A percentile compares a stretch with the other conserved stretches of the same genome.
phyloP scores from a whole-genome alignment of 2,329 filamentous ascomycete genomes.

The Trichophyton verrucosum region DNA sequence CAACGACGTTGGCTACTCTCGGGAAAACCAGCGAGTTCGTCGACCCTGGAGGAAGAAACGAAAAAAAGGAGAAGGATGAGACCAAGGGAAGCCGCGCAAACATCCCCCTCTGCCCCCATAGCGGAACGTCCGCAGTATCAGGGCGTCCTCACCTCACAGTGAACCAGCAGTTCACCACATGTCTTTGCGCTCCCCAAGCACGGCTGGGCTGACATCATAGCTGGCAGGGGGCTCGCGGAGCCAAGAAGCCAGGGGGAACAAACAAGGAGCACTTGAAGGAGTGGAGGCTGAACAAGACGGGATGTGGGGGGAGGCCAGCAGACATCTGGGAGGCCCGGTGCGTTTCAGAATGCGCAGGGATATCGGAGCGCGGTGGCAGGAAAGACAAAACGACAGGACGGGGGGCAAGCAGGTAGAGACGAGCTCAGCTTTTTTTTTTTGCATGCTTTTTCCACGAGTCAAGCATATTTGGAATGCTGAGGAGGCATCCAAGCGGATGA shows the following conservation, averaged over 20 bases:
- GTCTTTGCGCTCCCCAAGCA: neutral
- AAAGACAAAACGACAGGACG: neutral
- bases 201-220: slow-evolving; percentile 2
- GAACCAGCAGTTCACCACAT: neutral
- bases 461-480: neutral
- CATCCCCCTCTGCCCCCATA: neutral
- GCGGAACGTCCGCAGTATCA: no score
- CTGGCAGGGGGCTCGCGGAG: neutral
- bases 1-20: neutral
- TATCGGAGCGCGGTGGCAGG: neutral
- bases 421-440: neutral
- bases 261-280: neutral
- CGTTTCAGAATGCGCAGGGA: slow-evolving; percentile 5
- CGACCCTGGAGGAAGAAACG: no score
- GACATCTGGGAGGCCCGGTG: neutral
- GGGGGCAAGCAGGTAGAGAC: neutral
- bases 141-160: neutral
- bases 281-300: slow-evolving; percentile 4
- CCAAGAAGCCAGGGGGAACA: neutral
- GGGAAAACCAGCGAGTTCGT: neutral
- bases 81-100: neutral
- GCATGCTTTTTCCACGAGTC: neutral
- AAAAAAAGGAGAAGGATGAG: no score
- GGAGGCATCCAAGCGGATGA: neutral
- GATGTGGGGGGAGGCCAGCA: neutral